These are phyloP conservation scores for Pontederia crassipes DNA, from an alignment of 176 grass and related monocot genomes.

Conservation along the genomic window DNA sequence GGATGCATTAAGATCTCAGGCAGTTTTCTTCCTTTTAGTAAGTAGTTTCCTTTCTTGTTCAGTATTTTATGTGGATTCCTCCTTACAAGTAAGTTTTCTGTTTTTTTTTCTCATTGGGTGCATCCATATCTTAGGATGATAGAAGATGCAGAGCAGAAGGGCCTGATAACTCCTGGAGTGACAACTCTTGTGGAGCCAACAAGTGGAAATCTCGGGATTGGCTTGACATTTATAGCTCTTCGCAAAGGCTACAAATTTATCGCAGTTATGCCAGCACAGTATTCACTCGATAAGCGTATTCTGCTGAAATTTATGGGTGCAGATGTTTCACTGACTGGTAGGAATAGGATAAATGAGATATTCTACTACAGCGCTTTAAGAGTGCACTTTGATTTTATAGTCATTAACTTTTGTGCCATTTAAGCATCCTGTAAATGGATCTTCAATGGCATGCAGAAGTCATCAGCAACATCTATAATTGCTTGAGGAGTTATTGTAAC, in stretches of 20 bases:
- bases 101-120: background rate
- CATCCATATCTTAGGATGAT: conserved; percentile 45
- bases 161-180: conserved; percentile 50
- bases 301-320: conserved; percentile 57
- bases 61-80: background rate
- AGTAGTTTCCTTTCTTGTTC: background rate
- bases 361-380: background rate
- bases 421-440: too few relatives aligned
- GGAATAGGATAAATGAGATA: background rate
- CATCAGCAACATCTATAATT: too few relatives aligned
- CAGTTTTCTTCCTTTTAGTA: too few relatives aligned
- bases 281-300: conserved; percentile 72
- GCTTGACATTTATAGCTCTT: conserved; percentile 33
- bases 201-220: conserved; percentile 68
- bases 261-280: conserved; percentile 55
- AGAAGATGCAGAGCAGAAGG: conserved; percentile 82
- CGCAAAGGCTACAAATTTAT: conserved; percentile 58
- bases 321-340: conserved; percentile 57
- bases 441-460: too few relatives aligned
- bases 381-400: background rate
- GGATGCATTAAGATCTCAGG: too few relatives aligned
- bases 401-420: background rate
- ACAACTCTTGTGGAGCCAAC: conserved; percentile 61
- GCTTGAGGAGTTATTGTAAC: too few relatives aligned
- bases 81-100: background rate